Conservation (phyloP, 352 stramenopile species). For the Pythium catenulatum region DNA sequence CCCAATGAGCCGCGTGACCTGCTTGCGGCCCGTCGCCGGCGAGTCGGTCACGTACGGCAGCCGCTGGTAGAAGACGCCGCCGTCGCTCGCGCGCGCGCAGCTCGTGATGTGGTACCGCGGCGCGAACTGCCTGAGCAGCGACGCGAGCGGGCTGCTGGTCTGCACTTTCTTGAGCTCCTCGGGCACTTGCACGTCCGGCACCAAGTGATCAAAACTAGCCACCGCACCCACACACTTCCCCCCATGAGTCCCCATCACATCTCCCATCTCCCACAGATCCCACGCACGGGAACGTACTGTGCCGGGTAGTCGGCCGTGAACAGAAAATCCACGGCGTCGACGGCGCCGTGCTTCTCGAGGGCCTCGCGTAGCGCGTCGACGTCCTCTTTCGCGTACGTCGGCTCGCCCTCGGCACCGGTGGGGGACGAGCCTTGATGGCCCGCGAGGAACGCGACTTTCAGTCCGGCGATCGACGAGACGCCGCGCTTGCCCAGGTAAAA, state of each 20-base stretch:
- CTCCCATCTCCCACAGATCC: not conserved
- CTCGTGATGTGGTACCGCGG: slow-evolving; percentile 90
- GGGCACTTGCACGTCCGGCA: slow-evolving; percentile 80
- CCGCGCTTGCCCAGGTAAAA: slow-evolving; percentile 73
- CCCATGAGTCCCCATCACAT: not conserved
- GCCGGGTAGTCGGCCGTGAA: slow-evolving; percentile 75
- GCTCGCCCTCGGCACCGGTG: not conserved
- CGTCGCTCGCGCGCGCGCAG: slow-evolving; percentile 37
- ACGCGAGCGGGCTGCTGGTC: slow-evolving; percentile 58
- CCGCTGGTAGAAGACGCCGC: slow-evolving; percentile 87
- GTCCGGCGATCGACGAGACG: slow-evolving; percentile 57
- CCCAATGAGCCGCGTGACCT: slow-evolving; percentile 84
- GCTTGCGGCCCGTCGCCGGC: slow-evolving; percentile 68
- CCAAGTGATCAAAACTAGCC: slow-evolving; percentile 67
- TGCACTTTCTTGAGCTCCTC: slow-evolving; percentile 66
- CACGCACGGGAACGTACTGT: slow-evolving; percentile 44
- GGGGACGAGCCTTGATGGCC: slow-evolving; percentile 24
- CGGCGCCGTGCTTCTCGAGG: slow-evolving; percentile 24
- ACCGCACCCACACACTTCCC: not conserved
- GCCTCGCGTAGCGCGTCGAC: slow-evolving; percentile 53
- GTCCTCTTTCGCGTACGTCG: not conserved
- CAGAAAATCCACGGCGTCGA: slow-evolving; percentile 78
- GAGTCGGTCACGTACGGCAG: slow-evolving; percentile 87
- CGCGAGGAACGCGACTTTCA: slow-evolving; percentile 61
- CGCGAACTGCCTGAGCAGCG: slow-evolving; percentile 69